Evolutionary conservation across 371 early-diverging fungal species (phyloP).

Genomic region (Funneliformis caledonium): DNA sequence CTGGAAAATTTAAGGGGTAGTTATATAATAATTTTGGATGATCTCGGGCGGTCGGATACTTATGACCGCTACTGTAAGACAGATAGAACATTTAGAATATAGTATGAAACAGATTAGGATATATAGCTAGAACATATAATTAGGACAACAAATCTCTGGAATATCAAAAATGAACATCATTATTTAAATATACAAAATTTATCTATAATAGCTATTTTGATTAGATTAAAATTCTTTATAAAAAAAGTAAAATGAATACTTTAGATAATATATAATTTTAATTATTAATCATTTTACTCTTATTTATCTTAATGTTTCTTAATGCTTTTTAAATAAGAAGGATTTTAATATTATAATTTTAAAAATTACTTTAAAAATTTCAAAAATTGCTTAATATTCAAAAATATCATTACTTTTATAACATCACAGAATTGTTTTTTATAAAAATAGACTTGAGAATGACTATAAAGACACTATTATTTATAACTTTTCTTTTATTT

Average conservation of each 20-base stretch:
- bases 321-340: background rate
- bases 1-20: too few relatives aligned
- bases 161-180: too few relatives aligned
- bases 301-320: background rate
- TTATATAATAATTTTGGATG: too few relatives aligned
- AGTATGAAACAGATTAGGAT: too few relatives aligned
- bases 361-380: background rate
- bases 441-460: background rate
- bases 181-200: background rate
- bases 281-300: background rate
- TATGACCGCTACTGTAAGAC: too few relatives aligned
- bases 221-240: background rate
- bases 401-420: constrained; percentile 1
- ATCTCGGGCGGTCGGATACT: too few relatives aligned
- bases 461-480: too few relatives aligned
- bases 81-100: too few relatives aligned
- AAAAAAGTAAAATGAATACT: background rate
- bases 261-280: background rate
- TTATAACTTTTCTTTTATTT: too few relatives aligned
- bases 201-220: background rate
- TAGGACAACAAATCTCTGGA: too few relatives aligned
- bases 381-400: constrained; percentile 4
- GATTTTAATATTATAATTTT: constrained; percentile 15
- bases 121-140: too few relatives aligned
- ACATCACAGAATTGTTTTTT: background rate